Conservation (phyloP, 176 grass and related monocot species). For the Triticum dicoccoides region DNA sequence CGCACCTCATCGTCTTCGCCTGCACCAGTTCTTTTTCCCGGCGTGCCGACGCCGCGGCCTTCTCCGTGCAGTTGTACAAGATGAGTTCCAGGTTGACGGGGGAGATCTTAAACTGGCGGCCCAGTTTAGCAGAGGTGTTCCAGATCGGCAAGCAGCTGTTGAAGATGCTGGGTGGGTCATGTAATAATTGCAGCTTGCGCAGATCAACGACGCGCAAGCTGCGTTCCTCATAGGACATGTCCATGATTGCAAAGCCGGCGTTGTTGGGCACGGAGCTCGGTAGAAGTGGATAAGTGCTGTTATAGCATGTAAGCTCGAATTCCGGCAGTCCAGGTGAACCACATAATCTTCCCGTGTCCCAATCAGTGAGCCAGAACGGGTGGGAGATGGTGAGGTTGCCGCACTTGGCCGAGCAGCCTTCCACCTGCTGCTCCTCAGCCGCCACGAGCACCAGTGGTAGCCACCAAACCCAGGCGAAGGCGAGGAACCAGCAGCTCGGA, state of each 20-base stretch:
- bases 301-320: not conserved
- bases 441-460: not conserved
- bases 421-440: not conserved
- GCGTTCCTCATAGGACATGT: not conserved
- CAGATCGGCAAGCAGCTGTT: not conserved
- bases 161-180: not conserved
- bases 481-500: not conserved
- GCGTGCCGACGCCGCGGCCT: fast-evolving
- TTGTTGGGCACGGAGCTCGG: fast-evolving
- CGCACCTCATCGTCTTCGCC: not conserved
- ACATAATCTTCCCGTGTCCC: not conserved
- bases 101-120: not conserved
- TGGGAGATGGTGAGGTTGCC: fast-evolving
- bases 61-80: constrained; percentile 21
- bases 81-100: constrained; percentile 21
- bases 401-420: not conserved
- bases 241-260: fast-evolving
- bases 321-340: not conserved
- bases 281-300: fast-evolving
- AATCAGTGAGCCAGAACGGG: not conserved
- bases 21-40: not conserved
- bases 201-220: not conserved
- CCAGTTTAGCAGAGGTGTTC: not conserved
- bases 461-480: not conserved
- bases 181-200: fast-evolving